Conservation (phyloP, 768 basidiomycete genomes). For the Podaxis mareebaensis region DNA sequence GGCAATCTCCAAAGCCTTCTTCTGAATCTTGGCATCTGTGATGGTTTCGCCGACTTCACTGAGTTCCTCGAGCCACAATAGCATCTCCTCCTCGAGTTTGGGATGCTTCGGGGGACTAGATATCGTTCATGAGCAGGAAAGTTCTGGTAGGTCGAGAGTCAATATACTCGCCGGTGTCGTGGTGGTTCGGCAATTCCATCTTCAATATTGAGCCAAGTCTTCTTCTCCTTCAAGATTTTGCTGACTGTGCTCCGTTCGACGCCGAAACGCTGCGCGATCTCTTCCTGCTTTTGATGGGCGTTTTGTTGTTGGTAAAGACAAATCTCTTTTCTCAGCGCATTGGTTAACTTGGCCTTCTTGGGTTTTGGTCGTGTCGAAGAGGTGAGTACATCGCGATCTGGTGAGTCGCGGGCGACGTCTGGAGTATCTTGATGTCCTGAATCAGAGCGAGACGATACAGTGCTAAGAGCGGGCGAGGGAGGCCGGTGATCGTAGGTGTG, state of each 20-base stretch:
- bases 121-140: slow-evolving; percentile 16
- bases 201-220: slow-evolving; percentile 75
- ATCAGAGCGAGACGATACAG: slow-evolving; percentile 54
- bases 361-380: slow-evolving; percentile 14
- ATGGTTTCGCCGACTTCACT: slow-evolving; percentile 46
- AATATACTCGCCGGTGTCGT: slow-evolving; percentile 62
- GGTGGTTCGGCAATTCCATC: slow-evolving; percentile 56
- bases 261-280: slow-evolving; percentile 73
- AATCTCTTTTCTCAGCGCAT: slow-evolving; percentile 73
- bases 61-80: slow-evolving; percentile 59
- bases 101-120: slow-evolving; percentile 79
- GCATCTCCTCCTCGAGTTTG: slow-evolving; percentile 66
- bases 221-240: slow-evolving; percentile 85
- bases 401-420: slow-evolving; percentile 22
- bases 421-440: slow-evolving; percentile 22
- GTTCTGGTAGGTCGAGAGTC: slow-evolving; percentile 13
- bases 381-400: slow-evolving; percentile 8
- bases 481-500: slow-evolving; percentile 45
- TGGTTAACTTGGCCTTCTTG: slow-evolving; percentile 53
- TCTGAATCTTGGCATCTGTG: slow-evolving; percentile 64
- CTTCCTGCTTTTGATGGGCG: slow-evolving; percentile 77
- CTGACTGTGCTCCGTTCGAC: slow-evolving; percentile 93
- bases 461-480: slow-evolving; percentile 64
- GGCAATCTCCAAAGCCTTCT: slow-evolving; percentile 70
- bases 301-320: slow-evolving; percentile 65